Evolutionary conservation across 306 rosid species (phyloP), one percentile per base, ranked within the genome.

Genomic region (Malus asiatica): DNA sequence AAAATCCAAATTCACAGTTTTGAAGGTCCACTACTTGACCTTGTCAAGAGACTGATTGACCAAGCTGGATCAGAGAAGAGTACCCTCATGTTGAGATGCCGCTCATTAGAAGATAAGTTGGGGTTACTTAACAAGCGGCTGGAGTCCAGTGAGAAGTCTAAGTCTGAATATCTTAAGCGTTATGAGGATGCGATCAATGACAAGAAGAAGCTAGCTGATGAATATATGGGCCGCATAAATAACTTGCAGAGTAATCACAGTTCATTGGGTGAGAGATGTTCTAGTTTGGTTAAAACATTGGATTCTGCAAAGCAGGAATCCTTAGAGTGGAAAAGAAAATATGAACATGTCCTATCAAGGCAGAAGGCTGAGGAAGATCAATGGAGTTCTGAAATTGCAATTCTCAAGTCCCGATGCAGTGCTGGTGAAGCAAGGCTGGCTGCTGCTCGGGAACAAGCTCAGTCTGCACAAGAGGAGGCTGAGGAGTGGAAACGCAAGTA

Each of bases 381-480:
- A 79, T 81, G 93, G 38, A 83, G 85, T 81, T 96, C 97, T 59
- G 94, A 89, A 86, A 89, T 96, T 76, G 87, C 96, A 58, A 77
- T 88, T 75, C 89, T 96, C 76, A 92, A 86, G 89, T 96, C 99
- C 20, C 83, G 93, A 33, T 84, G 88, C 73, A 80, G 90, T 86
- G 96, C 98, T 74, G 93, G 96, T 68, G 98, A 96, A 80, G 98
- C 99, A 77, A 88, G 96, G 85, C 78, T 92, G 62, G 93, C 96
- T 55, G 99, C 99, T 73, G 93, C 98, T 76, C 85, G 80, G 76
- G 98, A 96, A 74, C 99, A 88, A 77, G 85, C 92, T 48, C 93
- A 92, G 79, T 96, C 99, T 81, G 96, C 99, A 29, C 96, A 89
- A 80, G 99, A 89, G 86, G 99, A 96, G 82, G 98, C 98, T 38